A percentile compares a stretch with the other conserved stretches of the same genome.
Conservation (phyloP, 495 filamentous ascomycete genomes). For the Bathelium albidoporum region DNA sequence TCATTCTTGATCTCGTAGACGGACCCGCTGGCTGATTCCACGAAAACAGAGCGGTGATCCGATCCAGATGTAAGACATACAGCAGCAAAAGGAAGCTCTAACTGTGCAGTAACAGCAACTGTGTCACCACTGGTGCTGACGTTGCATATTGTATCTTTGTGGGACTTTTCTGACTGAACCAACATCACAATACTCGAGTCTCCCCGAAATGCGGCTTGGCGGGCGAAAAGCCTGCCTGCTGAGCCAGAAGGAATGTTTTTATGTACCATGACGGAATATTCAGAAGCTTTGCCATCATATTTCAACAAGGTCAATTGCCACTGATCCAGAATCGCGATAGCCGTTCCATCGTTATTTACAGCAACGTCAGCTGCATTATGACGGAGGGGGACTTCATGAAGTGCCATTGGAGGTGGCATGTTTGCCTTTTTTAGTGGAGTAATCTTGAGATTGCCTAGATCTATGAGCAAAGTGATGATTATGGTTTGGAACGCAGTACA, state of each 20-base stretch:
- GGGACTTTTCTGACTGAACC: not conserved
- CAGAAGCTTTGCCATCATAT: not conserved
- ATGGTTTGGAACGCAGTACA: conserved; percentile 18
- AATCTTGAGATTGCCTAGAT: conserved; percentile 56
- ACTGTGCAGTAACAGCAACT: not conserved
- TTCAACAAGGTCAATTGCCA: not conserved
- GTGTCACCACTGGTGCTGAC: not conserved
- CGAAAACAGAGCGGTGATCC: not conserved
- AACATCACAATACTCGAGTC: conserved; percentile 19
- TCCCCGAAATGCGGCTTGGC: conserved; percentile 24
- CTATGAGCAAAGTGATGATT: conserved; percentile 12
- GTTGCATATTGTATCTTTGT: not conserved
- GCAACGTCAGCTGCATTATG: conserved; percentile 63
- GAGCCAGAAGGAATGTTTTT: conserved; percentile 15
- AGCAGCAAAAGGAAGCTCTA: not conserved
- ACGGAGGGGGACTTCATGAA: conserved; percentile 57
- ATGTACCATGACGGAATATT: conserved; percentile 3
- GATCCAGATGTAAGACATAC: not conserved
- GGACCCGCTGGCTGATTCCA: not conserved
- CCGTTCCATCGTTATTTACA: conserved; percentile 53
- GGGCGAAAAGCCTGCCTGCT: conserved; percentile 3
- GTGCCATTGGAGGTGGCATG: conserved; percentile 84
- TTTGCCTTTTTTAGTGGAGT: conserved; percentile 77
- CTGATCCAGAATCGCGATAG: conserved; percentile 62
- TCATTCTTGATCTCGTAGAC: not conserved